Evolutionary conservation across 805 yeast genomes (phyloP), one percentile per base, ranked within the genome.

Genomic region (Pichia insulana): DNA sequence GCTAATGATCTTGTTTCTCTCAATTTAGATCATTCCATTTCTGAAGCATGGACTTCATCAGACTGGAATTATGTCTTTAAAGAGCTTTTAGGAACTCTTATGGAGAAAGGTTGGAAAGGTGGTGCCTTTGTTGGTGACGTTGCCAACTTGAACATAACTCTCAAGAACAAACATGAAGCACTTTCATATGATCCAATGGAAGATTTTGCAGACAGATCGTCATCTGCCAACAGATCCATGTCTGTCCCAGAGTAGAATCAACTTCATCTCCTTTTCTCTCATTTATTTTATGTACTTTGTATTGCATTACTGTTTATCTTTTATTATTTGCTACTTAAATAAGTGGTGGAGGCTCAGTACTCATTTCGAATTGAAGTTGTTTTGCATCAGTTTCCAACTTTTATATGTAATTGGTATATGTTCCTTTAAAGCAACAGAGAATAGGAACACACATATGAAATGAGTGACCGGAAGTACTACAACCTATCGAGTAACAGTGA

Each of bases 11-110:
- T 64, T 34, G 57, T 62, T 12, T 44, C 53, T 2, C 43, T 63
- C 27, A 64, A 64, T 43, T 48, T 63, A 18, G 48, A 45, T 7
- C 63, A 63, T 41, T 57, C 67, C 13, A 15, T 56, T 4, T 41
- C 37, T n/a, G 67, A 63, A 47, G 30, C 46, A 12, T 64, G 68
- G 68, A 36, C 45, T 10, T 46, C 46, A 19, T 46, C 46, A 40
- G 68, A 64, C 40, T 64, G 68, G 68, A 43, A 48, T 36, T 61
- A 53, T 43, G 67, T 62, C 19, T 62, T 59, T 52, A 63, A 64
- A 48, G 68, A 64, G 41, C 52, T 64, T 57, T 55, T 63, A 35
- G 50, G 34, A 34, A 54, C 54, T 41, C 55, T 61, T 39, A 48
- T 64, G 42, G 49, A 58, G 3, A 59, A 62, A 30, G 66, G 68